Base-by-base conservation (phyloP, 495 filamentous ascomycete species). In the Trichodelitschia bisporula region DNA sequence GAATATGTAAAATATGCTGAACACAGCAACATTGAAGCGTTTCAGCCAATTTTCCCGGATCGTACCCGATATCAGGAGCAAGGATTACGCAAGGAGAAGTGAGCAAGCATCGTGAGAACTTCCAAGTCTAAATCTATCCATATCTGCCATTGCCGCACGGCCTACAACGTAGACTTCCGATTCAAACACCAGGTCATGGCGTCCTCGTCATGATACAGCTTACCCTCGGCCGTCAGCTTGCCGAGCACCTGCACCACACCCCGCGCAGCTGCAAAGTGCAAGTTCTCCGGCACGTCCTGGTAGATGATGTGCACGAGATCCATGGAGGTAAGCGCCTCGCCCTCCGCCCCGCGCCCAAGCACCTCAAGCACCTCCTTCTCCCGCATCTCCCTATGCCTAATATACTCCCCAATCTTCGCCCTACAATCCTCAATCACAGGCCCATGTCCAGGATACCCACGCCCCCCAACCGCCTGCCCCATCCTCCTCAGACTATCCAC, bases 401-500 rank as follows among this genome's bases (percentile, higher is more conserved):
- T 77, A 43, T 93, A 97, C 49, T 90, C 78, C 9, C 46, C 33
- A 19, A 92, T 66, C 40, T 64, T 80, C 12, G 44, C 49, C 23
- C 46, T 55, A 0, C 67, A 72, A 28, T 77, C 65, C 24, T 65
- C 58, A 9, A 95, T 49, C 9, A 84, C 67, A 10, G 63, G 57
- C 1, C 86, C 86, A 43, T 97, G 86, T 1, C 73, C 86, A 0
- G 86, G 86, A 45, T 91, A 95, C 3, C 66, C 80, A n/a, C 66
- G 58, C 1, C 75, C 75, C n/a, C 21, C 21, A 34, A 75, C 73
- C 13, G 66, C 49, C 12, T 48, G 41, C 28, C 58, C 52, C 78
- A 93, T 90, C 33, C 56, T 57, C 31, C 69, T 54, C 10, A 97
- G 49, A 29, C 68, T 79, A n/a, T 42, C 38, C 34, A 93, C 51